Base-by-base conservation (phyloP, 345 rosid genomes). In the Populus simonii region DNA sequence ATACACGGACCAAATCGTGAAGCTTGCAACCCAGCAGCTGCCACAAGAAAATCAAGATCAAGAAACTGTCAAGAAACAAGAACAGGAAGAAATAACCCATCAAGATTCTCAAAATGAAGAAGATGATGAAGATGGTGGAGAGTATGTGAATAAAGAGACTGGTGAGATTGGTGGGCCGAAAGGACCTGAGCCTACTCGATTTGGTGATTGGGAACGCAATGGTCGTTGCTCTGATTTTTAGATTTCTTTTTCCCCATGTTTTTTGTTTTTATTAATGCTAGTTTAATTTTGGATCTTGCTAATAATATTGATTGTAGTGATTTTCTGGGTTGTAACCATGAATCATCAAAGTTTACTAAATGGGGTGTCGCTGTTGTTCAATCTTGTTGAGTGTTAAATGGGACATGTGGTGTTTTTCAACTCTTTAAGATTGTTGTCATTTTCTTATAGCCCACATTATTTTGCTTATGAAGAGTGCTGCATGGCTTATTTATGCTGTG, bases 181-280 rank as follows among this genome's bases (percentile, higher is more conserved):
- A 70, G 97, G 96, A 12, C 98, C 93, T 31, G 98, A 95, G 70
- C 99, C 98, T 20, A 95, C 99, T 73, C 91, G 99, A 1, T 95
- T 86, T 84, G 98, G 99, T 57, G 98, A 93, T 79, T 95, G 98
- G 99, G 98, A 95, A 80, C 93, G 88, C 17, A 87, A 86, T 27
- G 98, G 99, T 55, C 97, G 98, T 49, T 95, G 98, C 91, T 91
- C 68, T 61, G 99, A 95, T 87, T 93, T 95, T 80, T 92, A 90
- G 51, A 31, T 59, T 68, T 22, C 1, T 29, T 66, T 5, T 45
- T 13, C 2, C 51, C 17, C 1, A 12, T 47, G 2, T 41, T 41
- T 41, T 41, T 41, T 41, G 13, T 47, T 47, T 15, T 47, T 47
- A 47, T 47, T 47, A 47, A 47, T 47, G 51, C 18, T 47, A 47